Evolutionary conservation across 345 rosid species (phyloP), one percentile per base, ranked within the genome.

Genomic region (Camelina neglecta): DNA sequence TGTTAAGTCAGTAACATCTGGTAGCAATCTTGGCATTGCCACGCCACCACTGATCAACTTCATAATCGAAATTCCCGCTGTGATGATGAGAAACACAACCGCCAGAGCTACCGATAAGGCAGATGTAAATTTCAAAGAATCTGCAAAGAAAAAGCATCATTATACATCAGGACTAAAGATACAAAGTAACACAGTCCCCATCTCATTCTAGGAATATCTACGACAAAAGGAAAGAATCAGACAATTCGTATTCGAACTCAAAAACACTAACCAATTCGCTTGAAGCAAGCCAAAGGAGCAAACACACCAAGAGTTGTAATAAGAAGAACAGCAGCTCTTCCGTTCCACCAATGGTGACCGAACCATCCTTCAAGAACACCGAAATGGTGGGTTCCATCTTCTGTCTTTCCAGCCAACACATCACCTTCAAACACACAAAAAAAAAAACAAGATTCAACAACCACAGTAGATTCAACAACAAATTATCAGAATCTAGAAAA

Each of bases 321-420:
- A 60, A 87, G 85, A 75, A 92, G 91, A 78, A 90, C 73, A 65
- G 84, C 76, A 75, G 87, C 39, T 21, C 96, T 84, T 31, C 86
- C 89, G 58, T 89, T 92, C 94, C 94, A 92, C 94, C 90, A 92
- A 42, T 87, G 91, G 57, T 77, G 85, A 74, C 96, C 97, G 57
- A 92, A 92, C 96, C 97, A 92, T 23, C 90, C 94, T 82, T 92
- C 96, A 62, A 92, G 90, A 42, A 92, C 89, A 67, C 97, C 96
- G 1, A 82, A 82, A 82, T 89, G 94, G 74, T 92, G 97, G 60
- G 75, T 79, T 33, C 97, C 94, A 58, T 87, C 84, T 2, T 92
- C 83, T 18, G 96, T 86, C 71, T 94, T 92, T 65, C 97, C 97
- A 36, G 96, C 87, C 58, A 92, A 83, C 60, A 87, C 92, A 81